Base-by-base conservation (phyloP, 139 green algal species). In the Ostreobium quekettii region DNA sequence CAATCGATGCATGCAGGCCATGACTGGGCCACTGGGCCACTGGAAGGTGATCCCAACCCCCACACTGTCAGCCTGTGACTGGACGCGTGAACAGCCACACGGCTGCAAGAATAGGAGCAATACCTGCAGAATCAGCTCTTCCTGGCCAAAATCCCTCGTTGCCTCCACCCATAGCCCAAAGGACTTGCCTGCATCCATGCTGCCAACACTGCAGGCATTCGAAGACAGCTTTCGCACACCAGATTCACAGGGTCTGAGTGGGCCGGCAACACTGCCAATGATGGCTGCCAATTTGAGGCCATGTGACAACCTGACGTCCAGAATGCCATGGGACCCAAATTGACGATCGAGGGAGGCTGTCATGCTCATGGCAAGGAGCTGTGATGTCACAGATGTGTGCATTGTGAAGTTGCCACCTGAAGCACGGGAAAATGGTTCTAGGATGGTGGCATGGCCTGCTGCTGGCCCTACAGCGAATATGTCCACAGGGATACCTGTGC, bases 41-140 rank as follows among this genome's bases (percentile, higher is more conserved):
- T n/a, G n/a, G n/a, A n/a, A n/a, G n/a, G n/a, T n/a, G n/a, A n/a
- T n/a, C n/a, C n/a, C n/a, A n/a, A n/a, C n/a, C n/a, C n/a, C n/a
- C n/a, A n/a, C n/a, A n/a, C n/a, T n/a, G n/a, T n/a, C n/a, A n/a
- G n/a, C n/a, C n/a, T n/a, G n/a, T n/a, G n/a, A n/a, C n/a, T n/a
- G n/a, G n/a, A n/a, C n/a, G n/a, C n/a, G n/a, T n/a, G n/a, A n/a
- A n/a, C n/a, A n/a, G n/a, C n/a, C n/a, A n/a, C n/a, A n/a, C n/a
- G n/a, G n/a, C n/a, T n/a, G n/a, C n/a, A n/a, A n/a, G n/a, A n/a
- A n/a, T n/a, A n/a, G n/a, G n/a, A n/a, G n/a, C n/a, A 56, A 3
- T 56, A 68, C 61, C 26, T 68, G 61, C n/a, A 68, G 30, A n/a
- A 57, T 57, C 3, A 68, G 61, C 49, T 68, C 61, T 7, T 56